These are phyloP conservation scores for Rhizopogon roseolus DNA, from an alignment of 768 basidiomycete species.

Conservation along the genomic window DNA sequence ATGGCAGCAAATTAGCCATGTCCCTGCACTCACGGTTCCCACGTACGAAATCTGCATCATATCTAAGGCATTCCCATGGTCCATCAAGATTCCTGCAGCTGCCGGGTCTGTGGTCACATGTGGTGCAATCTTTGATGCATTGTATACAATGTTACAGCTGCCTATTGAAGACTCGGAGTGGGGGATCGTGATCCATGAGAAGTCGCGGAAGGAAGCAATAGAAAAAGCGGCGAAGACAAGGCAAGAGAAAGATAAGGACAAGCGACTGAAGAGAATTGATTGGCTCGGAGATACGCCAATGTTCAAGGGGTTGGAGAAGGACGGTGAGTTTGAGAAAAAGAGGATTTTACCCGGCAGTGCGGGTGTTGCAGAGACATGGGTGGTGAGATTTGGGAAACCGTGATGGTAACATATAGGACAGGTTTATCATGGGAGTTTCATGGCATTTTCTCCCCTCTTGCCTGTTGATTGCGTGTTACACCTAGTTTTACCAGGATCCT, in stretches of 20 bases:
- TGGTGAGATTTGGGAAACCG: constrained; percentile 42
- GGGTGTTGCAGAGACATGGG: constrained; percentile 50
- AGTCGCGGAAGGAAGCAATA: constrained; percentile 37
- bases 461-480: background rate
- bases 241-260: constrained; percentile 30
- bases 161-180: constrained; percentile 64
- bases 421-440: background rate
- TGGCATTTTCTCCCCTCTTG: background rate
- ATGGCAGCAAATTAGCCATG: constrained; percentile 33
- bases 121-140: constrained; percentile 48
- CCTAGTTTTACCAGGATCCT: background rate
- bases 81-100: constrained; percentile 45
- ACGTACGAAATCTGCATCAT: constrained; percentile 42
- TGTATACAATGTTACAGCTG: constrained; percentile 46
- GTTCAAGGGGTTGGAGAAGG: constrained; percentile 59
- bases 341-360: constrained; percentile 43
- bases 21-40: constrained; percentile 33
- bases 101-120: constrained; percentile 36
- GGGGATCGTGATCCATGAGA: constrained; percentile 46
- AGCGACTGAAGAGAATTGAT: constrained; percentile 52
- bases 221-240: constrained; percentile 50
- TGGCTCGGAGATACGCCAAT: constrained; percentile 54
- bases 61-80: constrained; percentile 63
- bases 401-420: constrained; percentile 6
- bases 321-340: constrained; percentile 50